Base-by-base conservation (phyloP, 805 yeast genomes). In the Vanderwaltozyma tropicalis region DNA sequence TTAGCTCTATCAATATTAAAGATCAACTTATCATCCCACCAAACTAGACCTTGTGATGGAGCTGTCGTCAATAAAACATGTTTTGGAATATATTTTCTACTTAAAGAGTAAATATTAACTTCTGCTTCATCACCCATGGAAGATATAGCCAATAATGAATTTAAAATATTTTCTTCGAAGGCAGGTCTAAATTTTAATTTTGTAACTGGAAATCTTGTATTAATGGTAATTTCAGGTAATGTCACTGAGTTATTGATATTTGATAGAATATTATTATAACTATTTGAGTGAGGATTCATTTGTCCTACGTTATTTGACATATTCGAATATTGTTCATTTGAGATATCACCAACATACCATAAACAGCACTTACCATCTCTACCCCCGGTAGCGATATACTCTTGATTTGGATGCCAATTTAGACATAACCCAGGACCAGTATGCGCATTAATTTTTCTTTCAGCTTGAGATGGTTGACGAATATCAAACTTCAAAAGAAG, bases 311-410 rank as follows among this genome's bases (percentile, higher is more conserved):
- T 17, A 6, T 19, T 3, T 8, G 35, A 32, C 9, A 29, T 20
- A 1, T 35, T 28, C 1, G 30, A 27, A 13, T 25, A 20, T 14
- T 25, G 14, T 15, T 36, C 38, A 26, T 30, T 38, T 11, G 36
- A 21, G 29, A 39, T 45, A 27, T 57, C 61, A 7, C 64, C 62
- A 18, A 58, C 43, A 34, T 57, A 53, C 64, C 64, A 59, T 12
- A 57, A 39, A 28, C 57, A 55, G 26, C 59, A 52, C 41, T 58
- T 57, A 37, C 81, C 80, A 59, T 92, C 98, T 49, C 96, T 69
- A 7, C 98, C 98, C 13, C 96, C 96, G 16, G 95, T 84, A 5
- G 80, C 78, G 16, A 92, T 72, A 49, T 79, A 83, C 44, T 88
- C 95, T 27, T 69, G 56, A 28, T 76, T 78, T 0, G 94, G 94